Percentiles rank a stretch among this genome's conserved stretches.
Evolutionary conservation across 1,139 yeast genomes (phyloP).

Genomic region (Suhomyces atakaporum): DNA sequence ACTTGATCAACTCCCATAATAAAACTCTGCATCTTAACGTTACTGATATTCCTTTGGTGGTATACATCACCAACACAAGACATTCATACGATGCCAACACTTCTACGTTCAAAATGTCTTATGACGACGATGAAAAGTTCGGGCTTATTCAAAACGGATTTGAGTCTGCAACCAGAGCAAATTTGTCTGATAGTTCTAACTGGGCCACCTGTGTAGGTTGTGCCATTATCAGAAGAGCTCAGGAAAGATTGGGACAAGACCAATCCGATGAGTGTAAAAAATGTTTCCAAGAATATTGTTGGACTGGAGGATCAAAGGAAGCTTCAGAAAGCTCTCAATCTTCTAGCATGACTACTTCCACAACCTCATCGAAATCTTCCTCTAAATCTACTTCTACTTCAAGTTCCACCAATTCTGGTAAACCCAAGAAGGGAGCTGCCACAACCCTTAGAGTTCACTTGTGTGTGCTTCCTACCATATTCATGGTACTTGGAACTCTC

Average conservation of each 20-base stretch:
- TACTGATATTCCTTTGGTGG: conserved; percentile 44
- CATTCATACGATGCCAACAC: conserved; percentile 37
- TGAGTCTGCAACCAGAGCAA: conserved; percentile 38
- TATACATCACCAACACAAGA: conserved; percentile 38
- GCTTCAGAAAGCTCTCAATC: conserved; percentile 17
- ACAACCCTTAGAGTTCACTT: conserved; percentile 1
- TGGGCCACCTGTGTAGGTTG: conserved; percentile 51
- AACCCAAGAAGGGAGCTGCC: conserved; percentile 11
- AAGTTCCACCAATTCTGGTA: conserved; percentile 6
- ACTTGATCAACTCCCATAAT: conserved; percentile 31
- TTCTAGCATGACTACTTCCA: conserved; percentile 4
- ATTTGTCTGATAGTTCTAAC: conserved; percentile 36
- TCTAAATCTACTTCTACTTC: conserved; percentile 6
- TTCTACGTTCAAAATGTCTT: conserved; percentile 43
- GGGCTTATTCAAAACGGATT: conserved; percentile 42
- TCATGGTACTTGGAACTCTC: conserved; percentile 4
- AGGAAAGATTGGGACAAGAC: conserved; percentile 39
- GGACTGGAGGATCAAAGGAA: conserved; percentile 32
- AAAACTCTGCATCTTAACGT: conserved; percentile 28
- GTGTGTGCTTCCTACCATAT: conserved; percentile 2
- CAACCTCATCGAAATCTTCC: conserved; percentile 7
- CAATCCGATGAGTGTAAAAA: conserved; percentile 43
- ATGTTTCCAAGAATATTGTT: conserved; percentile 44
- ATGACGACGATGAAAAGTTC: conserved; percentile 34
- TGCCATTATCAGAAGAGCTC: conserved; percentile 46